phyloP scores from a whole-genome alignment of 2,329 filamentous ascomycete species.

The Sclerotinia glacialis region DNA sequence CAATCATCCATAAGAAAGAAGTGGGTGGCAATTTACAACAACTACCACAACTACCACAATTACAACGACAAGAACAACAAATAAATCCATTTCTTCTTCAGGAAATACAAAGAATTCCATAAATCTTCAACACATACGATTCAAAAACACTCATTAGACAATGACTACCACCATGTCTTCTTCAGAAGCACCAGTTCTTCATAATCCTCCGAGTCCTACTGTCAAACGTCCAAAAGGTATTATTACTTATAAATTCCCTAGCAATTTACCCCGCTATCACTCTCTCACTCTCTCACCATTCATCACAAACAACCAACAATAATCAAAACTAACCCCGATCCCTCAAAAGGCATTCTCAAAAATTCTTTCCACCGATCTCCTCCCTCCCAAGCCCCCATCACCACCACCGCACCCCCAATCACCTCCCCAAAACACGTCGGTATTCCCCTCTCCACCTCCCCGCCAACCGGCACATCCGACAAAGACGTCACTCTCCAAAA shows the following conservation, averaged over 20 bases:
- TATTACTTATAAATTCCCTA: constrained; percentile 5
- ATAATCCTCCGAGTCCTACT: constrained; percentile 38
- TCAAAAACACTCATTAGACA: background rate
- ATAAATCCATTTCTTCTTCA: background rate
- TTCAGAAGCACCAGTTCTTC: constrained; percentile 33
- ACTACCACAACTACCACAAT: too few relatives aligned
- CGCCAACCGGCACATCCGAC: constrained; percentile 1
- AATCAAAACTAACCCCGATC: constrained; percentile 13
- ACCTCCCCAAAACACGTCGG: constrained; percentile 32
- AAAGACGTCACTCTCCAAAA: constrained; percentile 80
- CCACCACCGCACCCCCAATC: constrained; percentile 46
- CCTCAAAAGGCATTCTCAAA: constrained; percentile 83
- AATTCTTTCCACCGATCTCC: constrained; percentile 71
- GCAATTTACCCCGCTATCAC: constrained; percentile 12
- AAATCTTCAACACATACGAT: background rate
- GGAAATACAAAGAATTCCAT: background rate
- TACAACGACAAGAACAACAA: constrained; percentile 1
- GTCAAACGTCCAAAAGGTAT: constrained; percentile 42
- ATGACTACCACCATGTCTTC: constrained; percentile 32
- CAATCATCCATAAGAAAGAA: too few relatives aligned
- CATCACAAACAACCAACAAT: constrained; percentile 5
- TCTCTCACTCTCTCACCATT: background rate
- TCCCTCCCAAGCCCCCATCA: constrained; percentile 42
- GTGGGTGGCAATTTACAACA: background rate
- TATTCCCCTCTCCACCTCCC: constrained; percentile 29